Base-by-base conservation (phyloP, 805 yeast genomes). In the Suhomyces vadensis region DNA sequence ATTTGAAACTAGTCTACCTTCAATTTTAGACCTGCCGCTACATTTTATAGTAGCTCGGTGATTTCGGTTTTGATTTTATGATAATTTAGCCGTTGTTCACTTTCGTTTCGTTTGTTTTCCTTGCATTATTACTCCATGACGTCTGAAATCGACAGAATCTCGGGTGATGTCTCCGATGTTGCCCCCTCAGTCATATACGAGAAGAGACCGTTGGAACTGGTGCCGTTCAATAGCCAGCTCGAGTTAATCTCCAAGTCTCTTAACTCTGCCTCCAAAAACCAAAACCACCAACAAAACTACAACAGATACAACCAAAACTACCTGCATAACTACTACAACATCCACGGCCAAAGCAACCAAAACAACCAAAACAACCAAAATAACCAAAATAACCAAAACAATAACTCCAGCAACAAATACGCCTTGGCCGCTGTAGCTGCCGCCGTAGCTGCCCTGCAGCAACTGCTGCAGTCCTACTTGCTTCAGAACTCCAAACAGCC, bases 371-470 rank as follows among this genome's bases (percentile, higher is more conserved):
- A 43, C 29, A 39, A 48, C 33, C 16, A 17, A 21, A 9, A 39
- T 14, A 24, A 22, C 22, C 27, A 39, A 10, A 35, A 25, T 25
- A 25, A 23, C 31, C 24, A 38, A 11, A 37, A 36, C 14, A 33
- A 37, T 22, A 37, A 40, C 42, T 39, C 35, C 29, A 35, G 29
- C 33, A 53, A 55, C 42, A 58, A 60, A 44, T 60, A 59, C 41
- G 55, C 64, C 1, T 49, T 55, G 38, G 61, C 65, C 13, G 60
- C 67, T 5, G 61, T 58, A 4, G 64, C 65, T 3, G 65, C 63
- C 2, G 60, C 67, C n/a, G 67, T 67, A 11, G 65, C 63, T 11
- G 64, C 57, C 16, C 63, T 57, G 35, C 65, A 61, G 33, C 66
- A 56, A 39, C 60, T 52, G 25, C 55, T 51, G 21, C 60, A 55